A percentile compares a stretch with the other conserved stretches of the same genome.
Conservation (phyloP, 2,329 filamentous ascomycete genomes). For the Penicillium paneum region DNA sequence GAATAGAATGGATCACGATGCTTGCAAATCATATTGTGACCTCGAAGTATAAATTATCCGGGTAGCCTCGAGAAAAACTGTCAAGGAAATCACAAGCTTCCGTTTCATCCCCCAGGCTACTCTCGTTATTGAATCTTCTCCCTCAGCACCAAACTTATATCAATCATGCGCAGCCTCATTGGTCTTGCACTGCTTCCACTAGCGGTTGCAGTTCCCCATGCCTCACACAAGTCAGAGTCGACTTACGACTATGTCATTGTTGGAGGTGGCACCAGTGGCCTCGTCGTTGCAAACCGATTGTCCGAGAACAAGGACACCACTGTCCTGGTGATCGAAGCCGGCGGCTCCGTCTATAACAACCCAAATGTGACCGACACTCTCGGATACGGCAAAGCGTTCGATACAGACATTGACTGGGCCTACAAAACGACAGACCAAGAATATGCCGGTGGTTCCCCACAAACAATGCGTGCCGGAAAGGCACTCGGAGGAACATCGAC, state of each 20-base stretch:
- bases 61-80: not conserved
- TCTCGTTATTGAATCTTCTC: not conserved
- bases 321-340: conserved; percentile 32
- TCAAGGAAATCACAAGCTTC: not conserved
- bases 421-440: conserved; percentile 41
- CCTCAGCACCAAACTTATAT: not conserved
- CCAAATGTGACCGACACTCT: conserved; percentile 26
- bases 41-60: not conserved
- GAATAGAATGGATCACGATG: not conserved
- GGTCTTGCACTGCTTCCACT: conserved; percentile 16
- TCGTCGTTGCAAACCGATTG: conserved; percentile 35
- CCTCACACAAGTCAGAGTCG: not conserved
- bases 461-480: conserved; percentile 41
- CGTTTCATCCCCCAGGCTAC: not conserved
- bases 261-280: conserved; percentile 35
- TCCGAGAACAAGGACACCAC: conserved; percentile 28
- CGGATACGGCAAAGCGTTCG: conserved; percentile 27
- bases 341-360: conserved; percentile 28
- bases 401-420: conserved; percentile 41
- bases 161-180: conserved; percentile 15
- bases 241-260: conserved; percentile 34
- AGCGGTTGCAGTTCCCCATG: conserved; percentile 12
- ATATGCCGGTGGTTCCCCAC: conserved; percentile 28
- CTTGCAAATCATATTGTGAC: not conserved
- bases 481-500: conserved; percentile 43